Evolutionary conservation across 768 basidiomycete genomes (phyloP).

Genomic region (Polyporus arcularius): DNA sequence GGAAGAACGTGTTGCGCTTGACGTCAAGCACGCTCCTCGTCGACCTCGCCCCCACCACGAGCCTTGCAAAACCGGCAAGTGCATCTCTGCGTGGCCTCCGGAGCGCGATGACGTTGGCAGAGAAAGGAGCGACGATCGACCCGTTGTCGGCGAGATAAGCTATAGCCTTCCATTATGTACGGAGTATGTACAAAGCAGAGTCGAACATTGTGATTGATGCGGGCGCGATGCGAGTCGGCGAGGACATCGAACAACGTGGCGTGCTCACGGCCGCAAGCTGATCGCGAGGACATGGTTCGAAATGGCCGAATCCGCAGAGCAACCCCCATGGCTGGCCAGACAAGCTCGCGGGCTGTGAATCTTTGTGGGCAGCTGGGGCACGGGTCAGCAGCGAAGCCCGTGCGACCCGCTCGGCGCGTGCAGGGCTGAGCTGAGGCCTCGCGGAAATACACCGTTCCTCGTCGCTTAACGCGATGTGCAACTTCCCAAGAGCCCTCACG

Average conservation of each 20-base stretch:
- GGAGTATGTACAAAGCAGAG: constrained; percentile 5
- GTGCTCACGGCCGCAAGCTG: background rate
- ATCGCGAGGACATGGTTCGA: background rate
- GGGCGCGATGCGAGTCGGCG: background rate
- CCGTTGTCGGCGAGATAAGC: constrained; percentile 5
- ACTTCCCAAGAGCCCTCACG: constrained; percentile 14
- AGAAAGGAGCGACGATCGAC: background rate
- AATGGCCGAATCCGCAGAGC: background rate
- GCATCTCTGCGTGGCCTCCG: background rate
- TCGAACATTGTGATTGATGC: constrained; percentile 1
- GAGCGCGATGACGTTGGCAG: constrained; percentile 1
- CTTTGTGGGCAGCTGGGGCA: background rate
- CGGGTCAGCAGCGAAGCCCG: background rate
- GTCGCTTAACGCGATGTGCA: constrained; percentile 10
- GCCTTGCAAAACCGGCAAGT: background rate
- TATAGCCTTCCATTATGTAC: constrained; percentile 21
- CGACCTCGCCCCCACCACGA: background rate
- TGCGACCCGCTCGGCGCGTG: constrained; percentile 7
- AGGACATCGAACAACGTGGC: background rate
- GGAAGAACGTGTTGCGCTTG: too few species aligned
- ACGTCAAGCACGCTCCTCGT: background rate
- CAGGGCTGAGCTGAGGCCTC: background rate
- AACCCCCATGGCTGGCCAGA: background rate
- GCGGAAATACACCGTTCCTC: constrained; percentile 10
- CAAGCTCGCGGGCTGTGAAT: background rate